These are phyloP conservation scores for Teratosphaeria viscida DNA, from an alignment of 2,329 filamentous ascomycete species.

Conservation along the genomic window DNA sequence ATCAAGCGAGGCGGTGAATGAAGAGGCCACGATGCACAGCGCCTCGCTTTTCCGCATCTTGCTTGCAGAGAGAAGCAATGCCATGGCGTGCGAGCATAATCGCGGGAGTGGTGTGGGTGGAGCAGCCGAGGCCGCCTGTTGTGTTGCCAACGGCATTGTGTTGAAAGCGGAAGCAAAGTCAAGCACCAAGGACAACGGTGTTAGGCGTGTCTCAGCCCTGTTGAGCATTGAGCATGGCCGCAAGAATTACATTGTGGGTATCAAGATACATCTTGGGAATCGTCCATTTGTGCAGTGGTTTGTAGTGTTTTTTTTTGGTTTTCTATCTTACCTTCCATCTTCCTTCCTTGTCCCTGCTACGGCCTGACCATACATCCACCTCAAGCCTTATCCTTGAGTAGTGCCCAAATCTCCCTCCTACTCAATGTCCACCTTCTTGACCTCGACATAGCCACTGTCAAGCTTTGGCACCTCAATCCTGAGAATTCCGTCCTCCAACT, in stretches of 20 bases:
- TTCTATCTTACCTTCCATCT: neutral
- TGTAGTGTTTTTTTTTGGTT: neutral
- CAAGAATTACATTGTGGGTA: neutral
- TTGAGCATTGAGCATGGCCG: neutral
- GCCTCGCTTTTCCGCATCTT: neutral
- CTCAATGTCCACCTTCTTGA: slow-evolving; percentile 41
- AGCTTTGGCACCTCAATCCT: slow-evolving; percentile 67
- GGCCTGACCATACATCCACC: neutral
- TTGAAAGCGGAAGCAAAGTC: neutral
- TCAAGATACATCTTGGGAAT: neutral
- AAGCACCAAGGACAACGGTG: neutral
- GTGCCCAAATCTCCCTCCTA: neutral
- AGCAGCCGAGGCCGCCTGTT: neutral
- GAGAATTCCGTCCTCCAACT: slow-evolving; percentile 68
- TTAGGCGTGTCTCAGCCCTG: neutral
- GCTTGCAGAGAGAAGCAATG: neutral
- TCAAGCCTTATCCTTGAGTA: neutral
- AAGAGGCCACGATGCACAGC: neutral
- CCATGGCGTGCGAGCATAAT: neutral
- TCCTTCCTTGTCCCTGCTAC: too few species aligned
- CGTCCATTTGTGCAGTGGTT: neutral
- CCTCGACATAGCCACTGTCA: slow-evolving; percentile 50
- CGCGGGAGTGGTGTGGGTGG: neutral
- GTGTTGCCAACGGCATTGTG: neutral
- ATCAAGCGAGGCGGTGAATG: neutral